Evolutionary conservation across 768 basidiomycete species (phyloP), one percentile per base, ranked within the genome.

Genomic region (Tylopilus sp.): DNA sequence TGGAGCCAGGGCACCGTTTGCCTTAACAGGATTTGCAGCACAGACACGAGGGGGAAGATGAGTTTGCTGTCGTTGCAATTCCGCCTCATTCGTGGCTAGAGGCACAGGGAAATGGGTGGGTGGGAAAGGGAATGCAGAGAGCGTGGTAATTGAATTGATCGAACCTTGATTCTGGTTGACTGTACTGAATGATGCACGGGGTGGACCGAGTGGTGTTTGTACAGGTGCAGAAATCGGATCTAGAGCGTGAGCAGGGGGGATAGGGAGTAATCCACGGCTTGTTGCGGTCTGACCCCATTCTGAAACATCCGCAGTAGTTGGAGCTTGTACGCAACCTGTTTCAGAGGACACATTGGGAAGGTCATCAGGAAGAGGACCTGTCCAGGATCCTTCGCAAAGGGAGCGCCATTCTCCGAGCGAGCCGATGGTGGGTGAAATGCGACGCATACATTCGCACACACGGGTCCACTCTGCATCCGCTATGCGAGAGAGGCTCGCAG

Each of bases 391-490:
- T 70, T 92, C 89, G 59, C 88, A 91, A 3, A 86, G 70, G 6
- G 82, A 74, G 46, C 81, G 76, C 81, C 82, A 89, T 73, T 88
- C 81, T 5, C 82, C 85, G 4, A 91, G 73, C n/a, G 73, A 74
- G 0, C 87, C 89, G 30, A 92, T 75, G 12, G 76, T 77, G 0
- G 86, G 82, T 13, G 85, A 77, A 57, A 80, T 79, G 6, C 82
- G 75, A 38, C 88, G 79, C 21, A 90, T 78, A n/a, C 75, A 75
- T 71, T 91, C 88, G 58, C 85, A 88, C 12, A 79, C 70, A 33
- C 81, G 81, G 21, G 78, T 62, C 88, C 89, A 92, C 69, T 90
- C 86, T 6, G 82, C 81, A 50, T 91, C 88, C 1, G 87, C 88
- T n/a, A 90, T 71, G 22, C 86, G 77, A 9, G 85, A 75, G 18